Percentiles rank a stretch among this genome's conserved stretches.
These are phyloP conservation scores for Trichoderma sp. DNA, from an alignment of 2,329 filamentous ascomycete species.

Conservation along the genomic window DNA sequence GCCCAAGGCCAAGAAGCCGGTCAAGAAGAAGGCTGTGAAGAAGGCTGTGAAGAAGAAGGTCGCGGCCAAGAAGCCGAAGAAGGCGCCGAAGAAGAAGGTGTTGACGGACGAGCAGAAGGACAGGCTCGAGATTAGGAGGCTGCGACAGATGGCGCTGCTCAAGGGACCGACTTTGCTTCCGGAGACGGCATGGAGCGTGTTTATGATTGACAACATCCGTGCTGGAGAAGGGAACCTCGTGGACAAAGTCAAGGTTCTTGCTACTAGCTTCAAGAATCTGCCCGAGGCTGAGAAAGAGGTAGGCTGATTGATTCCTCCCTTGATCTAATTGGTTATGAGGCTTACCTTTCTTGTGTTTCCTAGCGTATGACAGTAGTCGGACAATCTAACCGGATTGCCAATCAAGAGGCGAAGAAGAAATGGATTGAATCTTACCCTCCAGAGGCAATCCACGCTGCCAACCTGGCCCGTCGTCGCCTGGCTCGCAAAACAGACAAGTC, in stretches of 20 bases:
- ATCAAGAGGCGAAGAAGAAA: constrained; percentile 44
- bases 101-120: constrained; percentile 44
- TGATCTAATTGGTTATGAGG: not conserved
- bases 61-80: constrained; percentile 33
- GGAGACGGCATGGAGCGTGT: constrained; percentile 43
- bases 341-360: not conserved
- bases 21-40: constrained; percentile 24
- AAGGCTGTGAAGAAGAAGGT: constrained; percentile 31
- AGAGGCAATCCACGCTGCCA: constrained; percentile 48
- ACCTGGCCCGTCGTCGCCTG: constrained; percentile 49
- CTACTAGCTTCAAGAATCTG: constrained; percentile 44
- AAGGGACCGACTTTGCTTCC: constrained; percentile 42
- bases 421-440: constrained; percentile 52
- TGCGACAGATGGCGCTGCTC: constrained; percentile 47
- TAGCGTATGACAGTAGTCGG: constrained; percentile 39
- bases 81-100: constrained; percentile 38
- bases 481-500: constrained; percentile 38
- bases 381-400: constrained; percentile 45
- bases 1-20: constrained; percentile 32
- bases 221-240: constrained; percentile 24
- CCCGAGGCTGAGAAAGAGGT: constrained; percentile 48
- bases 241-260: constrained; percentile 33
- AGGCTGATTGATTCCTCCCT: constrained; percentile 28
- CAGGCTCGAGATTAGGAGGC: constrained; percentile 37
- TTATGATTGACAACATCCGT: constrained; percentile 37